Evolutionary conservation across 2,329 filamentous ascomycete species (phyloP), one percentile per base, ranked within the genome.

Genomic region (Talaromyces pinophilus): DNA sequence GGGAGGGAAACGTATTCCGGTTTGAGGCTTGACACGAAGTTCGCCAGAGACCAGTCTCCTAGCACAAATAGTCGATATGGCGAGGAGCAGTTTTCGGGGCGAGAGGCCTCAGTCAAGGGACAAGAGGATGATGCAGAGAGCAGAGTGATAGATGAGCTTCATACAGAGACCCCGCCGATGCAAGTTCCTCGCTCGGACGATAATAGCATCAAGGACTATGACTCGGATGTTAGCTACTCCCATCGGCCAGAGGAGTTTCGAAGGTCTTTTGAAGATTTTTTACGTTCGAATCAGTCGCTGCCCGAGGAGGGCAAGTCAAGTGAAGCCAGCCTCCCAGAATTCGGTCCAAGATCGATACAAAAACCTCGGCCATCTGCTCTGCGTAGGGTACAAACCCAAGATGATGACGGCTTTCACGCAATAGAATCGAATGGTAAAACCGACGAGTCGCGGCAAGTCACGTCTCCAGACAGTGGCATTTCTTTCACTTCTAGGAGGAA

Each of bases 131-230:
- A 80, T 76, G 72, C 77, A 74, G 76, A 78, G 70, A 73, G 69
- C 72, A 76, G 75, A 75, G 72, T 75, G 62, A 72, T 79, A 70
- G 78, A 70, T 69, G 75, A 77, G 68, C 71, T 79, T 62, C 77
- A 80, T 73, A 79, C 77, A 68, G 75, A 73, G 55, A 82, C 80
- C 46, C 78, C 79, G 67, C 80, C 80, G 38, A 81, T 82, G 62
- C 76, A 77, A 60, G 81, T 82, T n/a, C 81, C 81, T 55, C 77
- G 78, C 64, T 68, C 73, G 60, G 76, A 77, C 69, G 77, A 80
- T 22, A 72, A 72, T 46, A 73, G 71, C 50, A 69, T 70, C 19
- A 28, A 68, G 3, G 68, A 68, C 54, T 63, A 64, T 57, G 55
- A 63, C 22, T 71, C 77, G 46, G 71, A 76, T 61, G 77, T 73